These are phyloP conservation scores for Tilletia indica DNA, from an alignment of 1,284 basidiomycete species.

Conservation along the genomic window DNA sequence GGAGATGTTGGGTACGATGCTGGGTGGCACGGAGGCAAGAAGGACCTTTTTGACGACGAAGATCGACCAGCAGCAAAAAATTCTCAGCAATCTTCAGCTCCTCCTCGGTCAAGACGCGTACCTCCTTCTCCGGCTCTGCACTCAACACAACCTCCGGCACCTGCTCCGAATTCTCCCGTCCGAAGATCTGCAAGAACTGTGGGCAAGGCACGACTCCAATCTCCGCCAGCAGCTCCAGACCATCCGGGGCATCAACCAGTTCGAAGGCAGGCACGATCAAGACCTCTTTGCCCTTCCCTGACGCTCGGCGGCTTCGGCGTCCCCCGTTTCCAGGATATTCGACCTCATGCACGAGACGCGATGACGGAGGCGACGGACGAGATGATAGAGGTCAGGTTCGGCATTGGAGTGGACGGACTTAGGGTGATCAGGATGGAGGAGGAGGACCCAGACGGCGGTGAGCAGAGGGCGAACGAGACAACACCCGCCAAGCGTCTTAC, in stretches of 20 bases:
- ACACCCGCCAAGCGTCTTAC: too few relatives aligned
- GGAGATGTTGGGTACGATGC: neutral
- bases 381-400: too few relatives aligned
- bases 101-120: neutral
- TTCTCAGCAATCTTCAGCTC: neutral
- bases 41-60: neutral
- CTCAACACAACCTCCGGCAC: constrained; percentile 15
- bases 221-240: neutral
- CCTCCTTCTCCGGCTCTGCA: too few relatives aligned
- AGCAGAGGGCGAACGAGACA: too few relatives aligned
- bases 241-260: neutral
- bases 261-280: neutral
- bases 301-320: neutral
- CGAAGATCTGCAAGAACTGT: neutral
- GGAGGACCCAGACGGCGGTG: too few relatives aligned
- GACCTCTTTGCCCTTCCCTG: neutral
- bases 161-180: neutral
- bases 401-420: too few relatives aligned
- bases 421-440: too few relatives aligned
- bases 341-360: too few relatives aligned
- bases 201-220: neutral
- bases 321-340: too few relatives aligned
- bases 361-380: too few relatives aligned
- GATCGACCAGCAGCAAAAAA: neutral
- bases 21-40: neutral